These are phyloP conservation scores for Saccharomyces hybrid DNA, from an alignment of 1,139 yeast species.

Conservation along the genomic window DNA sequence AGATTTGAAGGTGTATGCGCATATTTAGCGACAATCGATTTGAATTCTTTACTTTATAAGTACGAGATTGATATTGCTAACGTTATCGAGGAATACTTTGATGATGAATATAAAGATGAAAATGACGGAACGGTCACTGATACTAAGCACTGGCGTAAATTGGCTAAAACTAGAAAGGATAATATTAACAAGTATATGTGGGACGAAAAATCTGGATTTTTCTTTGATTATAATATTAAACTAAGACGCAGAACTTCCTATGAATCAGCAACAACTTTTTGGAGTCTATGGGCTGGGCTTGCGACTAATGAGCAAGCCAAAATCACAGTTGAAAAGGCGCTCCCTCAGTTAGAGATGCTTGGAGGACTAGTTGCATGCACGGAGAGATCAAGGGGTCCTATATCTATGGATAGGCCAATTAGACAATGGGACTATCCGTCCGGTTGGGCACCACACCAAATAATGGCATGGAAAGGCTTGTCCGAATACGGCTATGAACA, in stretches of 20 bases:
- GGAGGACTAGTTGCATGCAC: constrained; percentile 93
- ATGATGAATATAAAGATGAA: constrained; percentile 37
- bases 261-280: constrained; percentile 85
- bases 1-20: constrained; percentile 89
- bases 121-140: neutral
- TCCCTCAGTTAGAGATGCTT: constrained; percentile 69
- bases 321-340: constrained; percentile 47
- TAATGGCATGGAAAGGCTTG: constrained; percentile 87
- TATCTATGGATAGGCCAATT: constrained; percentile 64
- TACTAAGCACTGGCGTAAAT: constrained; percentile 44
- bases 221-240: constrained; percentile 75
- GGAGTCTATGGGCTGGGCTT: constrained; percentile 84
- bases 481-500: constrained; percentile 61
- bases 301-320: constrained; percentile 73
- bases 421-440: constrained; percentile 98
- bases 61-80: constrained; percentile 80
- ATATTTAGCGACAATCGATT: constrained; percentile 80
- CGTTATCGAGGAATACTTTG: constrained; percentile 51
- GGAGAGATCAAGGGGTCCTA: constrained; percentile 61
- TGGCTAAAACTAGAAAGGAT: constrained; percentile 48
- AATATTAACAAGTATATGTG: constrained; percentile 68
- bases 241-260: constrained; percentile 50
- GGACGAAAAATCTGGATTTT: constrained; percentile 75
- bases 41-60: constrained; percentile 79
- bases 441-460: constrained; percentile 99